These are phyloP conservation scores for Gillenia trifoliata DNA, from an alignment of 306 rosid genomes.

Conservation along the genomic window DNA sequence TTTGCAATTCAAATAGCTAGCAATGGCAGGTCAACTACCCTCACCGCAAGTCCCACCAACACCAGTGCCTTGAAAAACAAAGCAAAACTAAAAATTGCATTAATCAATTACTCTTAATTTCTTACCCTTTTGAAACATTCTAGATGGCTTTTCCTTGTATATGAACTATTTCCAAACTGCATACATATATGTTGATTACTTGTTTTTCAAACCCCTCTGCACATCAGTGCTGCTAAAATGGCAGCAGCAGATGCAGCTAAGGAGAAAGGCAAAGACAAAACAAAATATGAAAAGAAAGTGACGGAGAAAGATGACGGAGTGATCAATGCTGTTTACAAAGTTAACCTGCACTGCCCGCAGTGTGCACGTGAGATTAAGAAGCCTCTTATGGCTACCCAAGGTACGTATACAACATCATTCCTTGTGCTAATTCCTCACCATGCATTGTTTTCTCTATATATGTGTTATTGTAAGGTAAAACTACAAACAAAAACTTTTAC, in stretches of 20 bases:
- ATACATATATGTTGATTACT: not conserved
- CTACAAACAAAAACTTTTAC: not conserved
- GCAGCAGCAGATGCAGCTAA: constrained; percentile 33
- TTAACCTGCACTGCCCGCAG: constrained; percentile 66
- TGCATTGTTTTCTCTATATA: not conserved
- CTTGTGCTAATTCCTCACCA: not conserved
- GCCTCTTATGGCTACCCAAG: constrained; percentile 59
- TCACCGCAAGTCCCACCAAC: not conserved
- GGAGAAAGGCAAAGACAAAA: constrained; percentile 16
- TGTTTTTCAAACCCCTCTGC: not conserved
- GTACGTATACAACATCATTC: constrained; percentile 20
- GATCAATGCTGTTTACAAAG: constrained; percentile 71
- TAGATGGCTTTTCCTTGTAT: not conserved
- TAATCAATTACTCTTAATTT: not conserved
- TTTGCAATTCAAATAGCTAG: not conserved
- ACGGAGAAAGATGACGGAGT: constrained; percentile 26
- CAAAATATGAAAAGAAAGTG: constrained; percentile 23
- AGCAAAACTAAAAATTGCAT: not conserved
- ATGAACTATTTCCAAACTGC: not conserved
- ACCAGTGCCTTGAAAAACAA: not conserved
- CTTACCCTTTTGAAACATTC: not conserved
- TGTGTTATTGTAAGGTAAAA: not conserved
- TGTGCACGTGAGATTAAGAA: constrained; percentile 70
- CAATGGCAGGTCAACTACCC: constrained; percentile 5
- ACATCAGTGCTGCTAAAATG: constrained; percentile 24